Evolutionary conservation across 2,329 filamentous ascomycete genomes (phyloP).

Genomic region (Fusarium duplospermum): DNA sequence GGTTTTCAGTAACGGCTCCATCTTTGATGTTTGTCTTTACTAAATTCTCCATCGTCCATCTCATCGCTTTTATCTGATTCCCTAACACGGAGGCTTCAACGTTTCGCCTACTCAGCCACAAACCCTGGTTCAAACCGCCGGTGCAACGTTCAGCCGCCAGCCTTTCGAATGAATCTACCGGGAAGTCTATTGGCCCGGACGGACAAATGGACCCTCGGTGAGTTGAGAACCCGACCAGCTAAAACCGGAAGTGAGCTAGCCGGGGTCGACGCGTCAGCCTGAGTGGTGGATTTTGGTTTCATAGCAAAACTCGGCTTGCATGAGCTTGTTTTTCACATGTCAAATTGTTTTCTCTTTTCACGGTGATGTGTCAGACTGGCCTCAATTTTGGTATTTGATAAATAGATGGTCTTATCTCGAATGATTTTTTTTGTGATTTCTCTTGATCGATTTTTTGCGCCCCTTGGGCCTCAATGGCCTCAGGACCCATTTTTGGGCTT

Average conservation of each 20-base stretch:
- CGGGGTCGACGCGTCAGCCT: not conserved
- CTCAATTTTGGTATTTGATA: not conserved
- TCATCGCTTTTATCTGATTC: not conserved
- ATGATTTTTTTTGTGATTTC: not conserved
- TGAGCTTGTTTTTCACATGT: not conserved
- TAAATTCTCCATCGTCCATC: not conserved
- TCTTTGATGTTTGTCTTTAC: not conserved
- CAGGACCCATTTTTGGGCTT: not conserved
- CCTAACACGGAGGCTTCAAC: not conserved
- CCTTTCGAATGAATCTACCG: not conserved
- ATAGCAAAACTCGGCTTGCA: not conserved
- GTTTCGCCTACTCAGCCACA: not conserved
- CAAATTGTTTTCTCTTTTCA: not conserved
- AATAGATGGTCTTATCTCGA: not conserved
- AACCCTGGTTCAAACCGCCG: constrained; percentile 4
- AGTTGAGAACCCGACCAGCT: not conserved
- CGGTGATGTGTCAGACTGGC: not conserved
- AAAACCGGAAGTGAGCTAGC: constrained; percentile 1
- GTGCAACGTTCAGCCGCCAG: not conserved
- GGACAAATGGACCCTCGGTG: not conserved
- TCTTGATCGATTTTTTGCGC: not conserved
- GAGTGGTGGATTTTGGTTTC: not conserved
- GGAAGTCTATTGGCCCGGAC: constrained; percentile 1
- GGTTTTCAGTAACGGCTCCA: constrained; percentile 19
- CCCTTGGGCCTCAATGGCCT: not conserved